Evolutionary conservation across 352 stramenopile species (phyloP).

Genomic region (Phytophthora parvispora): DNA sequence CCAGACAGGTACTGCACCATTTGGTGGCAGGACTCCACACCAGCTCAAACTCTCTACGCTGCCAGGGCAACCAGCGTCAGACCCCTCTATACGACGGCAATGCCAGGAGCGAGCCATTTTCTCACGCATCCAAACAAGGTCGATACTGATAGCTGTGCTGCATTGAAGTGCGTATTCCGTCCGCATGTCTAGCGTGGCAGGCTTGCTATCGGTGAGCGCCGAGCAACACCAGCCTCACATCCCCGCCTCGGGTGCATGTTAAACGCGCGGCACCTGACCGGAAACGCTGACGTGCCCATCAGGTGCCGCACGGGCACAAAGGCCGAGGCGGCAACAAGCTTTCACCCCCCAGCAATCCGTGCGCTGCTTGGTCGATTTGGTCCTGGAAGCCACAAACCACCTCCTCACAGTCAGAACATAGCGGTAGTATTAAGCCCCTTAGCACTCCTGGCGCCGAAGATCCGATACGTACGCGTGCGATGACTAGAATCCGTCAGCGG

Average conservation of each 20-base stretch:
- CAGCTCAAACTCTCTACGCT: no score
- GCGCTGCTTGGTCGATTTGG: neutral
- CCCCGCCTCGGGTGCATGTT: neutral
- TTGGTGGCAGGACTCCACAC: no score
- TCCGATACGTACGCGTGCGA: neutral
- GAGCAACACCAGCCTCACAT: slow-evolving; percentile 1
- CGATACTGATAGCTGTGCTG: neutral
- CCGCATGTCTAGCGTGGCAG: neutral
- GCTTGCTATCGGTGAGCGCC: neutral
- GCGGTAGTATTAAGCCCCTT: no score
- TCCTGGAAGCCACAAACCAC: neutral
- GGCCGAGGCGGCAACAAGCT: neutral
- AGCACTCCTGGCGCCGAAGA: neutral
- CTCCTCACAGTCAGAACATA: neutral
- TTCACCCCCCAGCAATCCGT: neutral
- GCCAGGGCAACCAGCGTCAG: neutral
- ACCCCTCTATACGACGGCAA: neutral
- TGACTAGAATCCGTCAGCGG: neutral
- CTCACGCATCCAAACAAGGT: neutral
- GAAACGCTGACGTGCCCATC: neutral
- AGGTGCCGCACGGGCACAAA: slow-evolving; percentile 1
- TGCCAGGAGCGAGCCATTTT: neutral
- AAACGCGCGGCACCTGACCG: neutral
- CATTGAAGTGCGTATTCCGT: neutral
- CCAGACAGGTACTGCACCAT: no score